Base-by-base conservation (phyloP, 257 asterid species). In the Capsicum rhomboideum region DNA sequence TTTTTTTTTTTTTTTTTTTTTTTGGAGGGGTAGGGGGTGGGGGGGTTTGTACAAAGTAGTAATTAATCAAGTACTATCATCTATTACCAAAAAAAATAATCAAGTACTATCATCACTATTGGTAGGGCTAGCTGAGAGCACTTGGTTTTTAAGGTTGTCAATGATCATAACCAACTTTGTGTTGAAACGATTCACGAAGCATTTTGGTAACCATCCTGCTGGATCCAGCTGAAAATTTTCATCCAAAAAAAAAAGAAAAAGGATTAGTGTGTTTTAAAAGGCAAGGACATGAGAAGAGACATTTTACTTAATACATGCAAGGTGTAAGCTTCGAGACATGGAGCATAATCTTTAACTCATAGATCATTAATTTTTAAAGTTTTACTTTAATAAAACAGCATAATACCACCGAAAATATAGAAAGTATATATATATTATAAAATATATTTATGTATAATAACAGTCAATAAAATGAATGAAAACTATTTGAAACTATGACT, bases 121-220 rank as follows among this genome's bases (percentile, higher is more conserved):
- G 40, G 93, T 87, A 84, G 98, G 95, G 83, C 98, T 92, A 67
- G n/a, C n/a, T n/a, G 98, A 75, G 40, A 91, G 84, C 83, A 93
- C 95, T 91, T 93, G 99, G 80, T 90, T 92, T 90, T 91, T 94
- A 86, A 95, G 97, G 90, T 94, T 94, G 80, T 94, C 97, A 89
- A 95, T 93, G 52, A 95, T 95, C 99, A 95, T 95, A 75, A 95
- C 98, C 88, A 95, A 82, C 82, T 92, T 95, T 74, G 97, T 94
- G 77, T 91, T 95, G 85, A 95, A 89, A 40, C 98, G 93, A 87
- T 95, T 95, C 87, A 92, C 99, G 88, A 95, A 91, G 92, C 92
- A 94, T 88, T 92, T 95, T 53, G 98, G 99, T 86, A 95, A 81
- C 98, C 98, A 95, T 85, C 99, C 97, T 82, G 98, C 98, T 34